These are phyloP conservation scores for Crucibulum laeve DNA, from an alignment of 768 basidiomycete genomes.

Conservation along the genomic window DNA sequence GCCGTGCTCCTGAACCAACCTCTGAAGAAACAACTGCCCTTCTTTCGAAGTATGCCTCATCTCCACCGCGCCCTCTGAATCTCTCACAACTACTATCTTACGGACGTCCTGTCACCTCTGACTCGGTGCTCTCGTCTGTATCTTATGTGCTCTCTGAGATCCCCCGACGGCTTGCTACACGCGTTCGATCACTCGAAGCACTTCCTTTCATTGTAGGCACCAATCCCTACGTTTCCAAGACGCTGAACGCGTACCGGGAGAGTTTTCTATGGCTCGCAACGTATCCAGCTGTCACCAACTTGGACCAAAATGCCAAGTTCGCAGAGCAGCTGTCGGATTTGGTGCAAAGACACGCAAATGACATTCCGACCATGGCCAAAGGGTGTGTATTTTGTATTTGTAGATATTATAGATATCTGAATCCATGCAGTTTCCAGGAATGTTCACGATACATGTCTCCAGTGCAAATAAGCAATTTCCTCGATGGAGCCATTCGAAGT, in stretches of 20 bases:
- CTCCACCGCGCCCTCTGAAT: slow-evolving; percentile 65
- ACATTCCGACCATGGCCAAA: slow-evolving; percentile 88
- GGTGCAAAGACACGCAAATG: slow-evolving; percentile 77
- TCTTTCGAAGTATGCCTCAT: slow-evolving; percentile 57
- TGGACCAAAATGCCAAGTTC: slow-evolving; percentile 69
- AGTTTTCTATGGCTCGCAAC: slow-evolving; percentile 69
- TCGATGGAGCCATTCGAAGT: slow-evolving; percentile 81
- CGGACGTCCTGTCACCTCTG: slow-evolving; percentile 66
- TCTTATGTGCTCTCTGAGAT: slow-evolving; percentile 72
- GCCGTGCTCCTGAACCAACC: slow-evolving; percentile 29
- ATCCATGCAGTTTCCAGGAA: slow-evolving; percentile 69
- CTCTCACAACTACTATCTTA: slow-evolving; percentile 72
- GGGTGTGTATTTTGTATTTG: slow-evolving; percentile 44
- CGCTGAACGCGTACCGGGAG: slow-evolving; percentile 61
- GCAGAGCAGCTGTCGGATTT: slow-evolving; percentile 63
- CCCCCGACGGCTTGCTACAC: slow-evolving; percentile 69
- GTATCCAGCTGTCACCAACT: slow-evolving; percentile 57
- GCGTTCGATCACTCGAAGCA: slow-evolving; percentile 68
- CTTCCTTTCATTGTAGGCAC: slow-evolving; percentile 88
- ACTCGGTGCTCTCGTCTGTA: slow-evolving; percentile 72
- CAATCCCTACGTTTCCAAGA: slow-evolving; percentile 79
- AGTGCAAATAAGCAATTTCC: slow-evolving; percentile 71
- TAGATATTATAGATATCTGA: background rate
- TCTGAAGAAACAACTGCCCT: slow-evolving; percentile 17
- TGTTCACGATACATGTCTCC: slow-evolving; percentile 80